Evolutionary conservation across 768 basidiomycete species (phyloP).

Genomic region (Clitopilus hobsonii): DNA sequence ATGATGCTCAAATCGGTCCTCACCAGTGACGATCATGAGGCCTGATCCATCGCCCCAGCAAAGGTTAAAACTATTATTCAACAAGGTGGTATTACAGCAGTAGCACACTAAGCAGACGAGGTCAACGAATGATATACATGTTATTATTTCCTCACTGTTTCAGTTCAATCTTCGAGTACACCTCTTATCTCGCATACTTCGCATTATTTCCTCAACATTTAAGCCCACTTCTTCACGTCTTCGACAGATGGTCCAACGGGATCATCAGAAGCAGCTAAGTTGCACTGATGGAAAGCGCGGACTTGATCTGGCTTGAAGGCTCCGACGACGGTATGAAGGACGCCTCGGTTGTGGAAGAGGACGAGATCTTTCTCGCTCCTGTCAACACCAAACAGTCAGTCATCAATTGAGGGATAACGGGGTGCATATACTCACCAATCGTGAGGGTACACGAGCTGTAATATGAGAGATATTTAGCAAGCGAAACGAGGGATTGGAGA

Average conservation of each 20-base stretch:
- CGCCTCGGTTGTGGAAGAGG: slow-evolving; percentile 83
- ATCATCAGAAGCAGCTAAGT: slow-evolving; percentile 76
- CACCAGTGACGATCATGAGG: too few relatives aligned
- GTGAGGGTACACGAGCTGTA: slow-evolving; percentile 78
- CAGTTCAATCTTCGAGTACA: neutral
- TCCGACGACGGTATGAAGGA: slow-evolving; percentile 78
- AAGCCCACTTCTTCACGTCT: slow-evolving; percentile 61
- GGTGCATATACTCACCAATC: slow-evolving; percentile 54
- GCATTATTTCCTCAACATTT: too few relatives aligned
- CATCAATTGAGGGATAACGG: neutral
- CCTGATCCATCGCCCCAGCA: too few relatives aligned
- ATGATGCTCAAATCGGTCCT: too few relatives aligned
- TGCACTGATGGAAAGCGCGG: slow-evolving; percentile 81
- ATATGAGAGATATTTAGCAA: neutral
- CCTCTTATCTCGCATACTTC: too few relatives aligned
- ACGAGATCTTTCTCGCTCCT: slow-evolving; percentile 63
- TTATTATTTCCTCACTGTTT: neutral
- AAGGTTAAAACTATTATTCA: too few relatives aligned
- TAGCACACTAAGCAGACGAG: neutral
- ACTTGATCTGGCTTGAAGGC: slow-evolving; percentile 66
- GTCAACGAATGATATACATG: neutral
- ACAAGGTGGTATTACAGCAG: neutral
- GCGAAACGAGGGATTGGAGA: neutral
- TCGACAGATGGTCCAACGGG: slow-evolving; percentile 64
- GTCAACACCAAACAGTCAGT: neutral